A percentile compares a stretch with the other conserved stretches of the same genome.
These are phyloP conservation scores for Atractiella rhizophila DNA, from an alignment of 768 basidiomycete genomes.

Conservation along the genomic window DNA sequence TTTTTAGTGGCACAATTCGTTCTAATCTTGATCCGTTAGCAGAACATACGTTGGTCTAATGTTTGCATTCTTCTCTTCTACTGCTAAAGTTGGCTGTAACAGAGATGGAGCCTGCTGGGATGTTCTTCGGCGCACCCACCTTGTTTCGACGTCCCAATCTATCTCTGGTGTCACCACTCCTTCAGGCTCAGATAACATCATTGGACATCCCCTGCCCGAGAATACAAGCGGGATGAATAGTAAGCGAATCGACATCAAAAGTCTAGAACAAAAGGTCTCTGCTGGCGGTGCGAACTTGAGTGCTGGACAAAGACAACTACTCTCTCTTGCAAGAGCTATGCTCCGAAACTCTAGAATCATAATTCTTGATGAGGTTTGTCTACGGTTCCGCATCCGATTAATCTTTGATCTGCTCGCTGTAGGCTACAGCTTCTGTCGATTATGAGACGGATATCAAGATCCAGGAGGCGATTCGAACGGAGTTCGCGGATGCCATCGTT, in stretches of 20 bases:
- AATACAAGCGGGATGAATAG: constrained; percentile 17
- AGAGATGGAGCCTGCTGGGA: constrained; percentile 47
- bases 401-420: constrained; percentile 8
- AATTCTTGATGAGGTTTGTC: constrained; percentile 17
- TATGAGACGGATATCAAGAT: constrained; percentile 25
- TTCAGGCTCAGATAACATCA: not conserved
- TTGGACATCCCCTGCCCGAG: constrained; percentile 17
- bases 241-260: constrained; percentile 8
- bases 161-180: constrained; percentile 4
- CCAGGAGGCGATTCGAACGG: constrained; percentile 46
- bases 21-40: constrained; percentile 72
- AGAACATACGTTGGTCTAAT: constrained; percentile 20
- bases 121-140: constrained; percentile 26
- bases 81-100: too few species aligned
- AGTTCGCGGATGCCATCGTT: constrained; percentile 44
- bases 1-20: constrained; percentile 46
- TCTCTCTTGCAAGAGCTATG: constrained; percentile 17
- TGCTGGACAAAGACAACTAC: constrained; percentile 18
- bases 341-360: constrained; percentile 15
- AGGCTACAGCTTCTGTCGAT: constrained; percentile 15
- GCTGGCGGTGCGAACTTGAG: constrained; percentile 18
- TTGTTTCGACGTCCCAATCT: constrained; percentile 32
- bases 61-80: not conserved
- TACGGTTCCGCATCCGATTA: constrained; percentile 19
- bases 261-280: constrained; percentile 8